Conservation (phyloP, 2,329 filamentous ascomycete genomes). For the Neonectria punicea region DNA sequence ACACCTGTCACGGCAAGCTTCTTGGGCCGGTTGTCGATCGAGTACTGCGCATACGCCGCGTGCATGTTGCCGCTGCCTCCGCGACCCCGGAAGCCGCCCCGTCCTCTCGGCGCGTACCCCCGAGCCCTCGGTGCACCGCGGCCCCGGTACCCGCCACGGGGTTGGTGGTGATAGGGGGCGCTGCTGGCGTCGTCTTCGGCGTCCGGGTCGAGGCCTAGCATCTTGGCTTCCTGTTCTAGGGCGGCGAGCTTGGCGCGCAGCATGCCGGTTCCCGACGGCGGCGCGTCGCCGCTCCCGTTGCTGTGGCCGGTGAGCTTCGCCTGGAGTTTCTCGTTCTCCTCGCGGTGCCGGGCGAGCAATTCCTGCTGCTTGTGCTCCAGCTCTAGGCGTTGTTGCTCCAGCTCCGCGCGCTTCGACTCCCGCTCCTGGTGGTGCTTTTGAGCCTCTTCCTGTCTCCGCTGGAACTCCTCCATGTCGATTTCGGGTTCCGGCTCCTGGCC, state of each 20-base stretch:
- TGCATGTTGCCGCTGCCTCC: conserved; percentile 60
- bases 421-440: conserved; percentile 77
- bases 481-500: conserved; percentile 56
- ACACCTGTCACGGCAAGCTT: conserved; percentile 72
- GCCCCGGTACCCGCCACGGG: conserved; percentile 48
- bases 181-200: conserved; percentile 54
- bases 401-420: conserved; percentile 68
- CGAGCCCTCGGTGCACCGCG: conserved; percentile 40
- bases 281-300: conserved; percentile 41
- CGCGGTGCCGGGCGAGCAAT: conserved; percentile 70
- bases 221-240: conserved; percentile 78
- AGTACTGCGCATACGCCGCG: conserved; percentile 69
- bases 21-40: conserved; percentile 80
- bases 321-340: conserved; percentile 73
- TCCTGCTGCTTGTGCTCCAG: conserved; percentile 73
- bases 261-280: conserved; percentile 65
- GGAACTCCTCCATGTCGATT: conserved; percentile 76
- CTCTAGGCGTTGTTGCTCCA: conserved; percentile 70
- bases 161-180: conserved; percentile 28
- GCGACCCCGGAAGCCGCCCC: conserved; percentile 55
- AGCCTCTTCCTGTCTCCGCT: conserved; percentile 75
- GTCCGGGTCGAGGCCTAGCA: conserved; percentile 73
- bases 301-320: conserved; percentile 58
- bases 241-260: conserved; percentile 77
- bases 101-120: conserved; percentile 48